phyloP scores from a whole-genome alignment of 306 rosid species.

The Corylus heterophylla region DNA sequence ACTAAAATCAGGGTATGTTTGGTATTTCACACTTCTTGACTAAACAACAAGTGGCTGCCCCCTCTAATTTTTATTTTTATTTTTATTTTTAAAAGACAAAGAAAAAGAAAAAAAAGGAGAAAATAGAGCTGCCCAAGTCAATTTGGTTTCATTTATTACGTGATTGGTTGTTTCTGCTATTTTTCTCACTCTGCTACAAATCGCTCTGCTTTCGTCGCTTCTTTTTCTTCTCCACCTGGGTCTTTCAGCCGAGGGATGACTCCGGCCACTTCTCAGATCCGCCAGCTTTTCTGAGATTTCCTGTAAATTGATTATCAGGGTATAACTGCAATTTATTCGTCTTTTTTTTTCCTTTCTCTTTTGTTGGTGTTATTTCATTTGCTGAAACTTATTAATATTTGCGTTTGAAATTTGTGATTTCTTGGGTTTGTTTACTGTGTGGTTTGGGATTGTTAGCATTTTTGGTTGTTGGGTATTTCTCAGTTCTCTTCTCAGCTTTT shows the following conservation, averaged over 20 bases:
- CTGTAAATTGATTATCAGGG: constrained; percentile 6
- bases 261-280: constrained; percentile 27
- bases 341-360: background rate
- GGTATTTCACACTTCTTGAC: background rate
- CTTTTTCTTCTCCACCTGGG: background rate
- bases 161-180: background rate
- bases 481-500: background rate
- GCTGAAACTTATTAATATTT: background rate
- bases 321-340: background rate
- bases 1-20: constrained; percentile 10
- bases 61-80: background rate
- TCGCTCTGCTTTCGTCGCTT: background rate
- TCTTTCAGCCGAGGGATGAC: background rate
- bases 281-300: constrained; percentile 5
- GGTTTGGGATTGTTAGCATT: background rate
- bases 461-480: background rate
- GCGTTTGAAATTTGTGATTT: background rate
- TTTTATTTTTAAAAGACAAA: background rate
- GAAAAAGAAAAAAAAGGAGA: too few relatives aligned
- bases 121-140: constrained; percentile 19
- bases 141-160: background rate
- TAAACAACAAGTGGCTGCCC: background rate
- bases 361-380: background rate
- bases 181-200: background rate
- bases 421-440: background rate